A percentile compares a stretch with the other conserved stretches of the same genome.
These are phyloP conservation scores for Citrullus mucosospermus DNA, from an alignment of 306 rosid species.

Conservation along the genomic window DNA sequence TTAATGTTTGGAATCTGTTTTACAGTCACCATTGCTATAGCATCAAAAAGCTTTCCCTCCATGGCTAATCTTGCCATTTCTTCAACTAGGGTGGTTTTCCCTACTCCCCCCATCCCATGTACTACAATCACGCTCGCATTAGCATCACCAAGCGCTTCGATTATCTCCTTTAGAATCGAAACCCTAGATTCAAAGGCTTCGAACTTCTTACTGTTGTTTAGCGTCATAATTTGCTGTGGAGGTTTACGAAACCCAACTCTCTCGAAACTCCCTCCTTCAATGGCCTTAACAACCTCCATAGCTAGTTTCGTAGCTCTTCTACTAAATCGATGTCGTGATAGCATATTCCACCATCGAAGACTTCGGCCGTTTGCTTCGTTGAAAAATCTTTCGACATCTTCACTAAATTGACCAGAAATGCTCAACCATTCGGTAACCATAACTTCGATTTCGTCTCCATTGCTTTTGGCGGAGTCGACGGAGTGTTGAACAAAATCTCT, in stretches of 20 bases:
- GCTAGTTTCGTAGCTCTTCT: not conserved
- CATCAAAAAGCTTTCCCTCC: constrained; percentile 8
- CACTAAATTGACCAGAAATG: not conserved
- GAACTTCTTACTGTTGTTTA: not conserved
- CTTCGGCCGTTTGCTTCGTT: not conserved
- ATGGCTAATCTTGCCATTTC: constrained; percentile 2
- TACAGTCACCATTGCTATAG: not conserved
- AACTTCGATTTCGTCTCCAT: not conserved
- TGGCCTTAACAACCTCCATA: not conserved
- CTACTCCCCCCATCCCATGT: constrained; percentile 17
- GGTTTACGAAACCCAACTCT: not conserved
- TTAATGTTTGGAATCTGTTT: constrained; percentile 1
- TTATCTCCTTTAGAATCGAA: not conserved
- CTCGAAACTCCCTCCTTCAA: not conserved
- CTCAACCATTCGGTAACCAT: constrained; percentile 8
- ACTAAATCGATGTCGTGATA: not conserved
- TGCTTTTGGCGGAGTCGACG: not conserved
- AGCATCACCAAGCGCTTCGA: constrained; percentile 8
- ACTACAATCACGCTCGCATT: constrained; percentile 5
- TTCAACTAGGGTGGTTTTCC: constrained; percentile 10
- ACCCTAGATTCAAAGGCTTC: constrained; percentile 13
- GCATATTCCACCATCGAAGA: not conserved
- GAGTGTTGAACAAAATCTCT: not conserved
- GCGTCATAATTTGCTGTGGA: not conserved
- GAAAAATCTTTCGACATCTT: not conserved